A percentile compares a stretch with the other conserved stretches of the same genome.
Evolutionary conservation across 1,284 basidiomycete genomes (phyloP).

Genomic region (Athelia sp.): DNA sequence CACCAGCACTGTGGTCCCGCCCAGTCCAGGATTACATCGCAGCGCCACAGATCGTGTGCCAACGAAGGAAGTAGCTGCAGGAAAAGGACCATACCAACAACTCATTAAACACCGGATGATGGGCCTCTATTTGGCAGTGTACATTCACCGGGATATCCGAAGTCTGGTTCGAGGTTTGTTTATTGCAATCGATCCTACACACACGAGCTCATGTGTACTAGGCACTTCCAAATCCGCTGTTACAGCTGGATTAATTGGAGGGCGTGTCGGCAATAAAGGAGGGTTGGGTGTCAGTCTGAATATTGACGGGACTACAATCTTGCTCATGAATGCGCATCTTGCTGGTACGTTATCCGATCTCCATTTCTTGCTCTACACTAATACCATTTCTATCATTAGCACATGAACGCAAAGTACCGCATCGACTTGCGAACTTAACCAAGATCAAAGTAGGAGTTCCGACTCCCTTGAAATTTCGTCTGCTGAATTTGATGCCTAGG

Average conservation of each 20-base stretch:
- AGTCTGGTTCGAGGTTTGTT: conserved; percentile 52
- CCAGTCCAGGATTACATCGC: conserved; percentile 18
- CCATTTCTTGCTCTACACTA: conserved; percentile 1
- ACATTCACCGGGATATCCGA: conserved; percentile 62
- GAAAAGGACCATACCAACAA: conserved; percentile 71
- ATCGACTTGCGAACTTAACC: conserved; percentile 63
- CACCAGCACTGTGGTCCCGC: conserved; percentile 16
- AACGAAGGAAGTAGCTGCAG: conserved; percentile 27
- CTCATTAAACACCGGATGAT: conserved; percentile 84
- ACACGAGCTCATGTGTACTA: conserved; percentile 16
- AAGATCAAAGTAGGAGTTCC: conserved; percentile 62
- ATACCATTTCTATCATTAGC: conserved; percentile 37
- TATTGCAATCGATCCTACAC: neutral
- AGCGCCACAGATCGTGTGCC: conserved; percentile 32
- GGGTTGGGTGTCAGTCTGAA: conserved; percentile 81
- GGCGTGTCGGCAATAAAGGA: conserved; percentile 83
- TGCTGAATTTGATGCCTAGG: conserved; percentile 27
- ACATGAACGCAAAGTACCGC: conserved; percentile 66
- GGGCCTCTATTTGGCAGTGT: conserved; percentile 79
- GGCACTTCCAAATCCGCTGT: conserved; percentile 70
- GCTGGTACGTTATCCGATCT: conserved; percentile 49
- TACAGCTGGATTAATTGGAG: conserved; percentile 82
- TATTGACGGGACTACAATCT: conserved; percentile 65
- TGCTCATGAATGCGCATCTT: conserved; percentile 88
- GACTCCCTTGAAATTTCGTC: conserved; percentile 2